Evolutionary conservation across 1,139 yeast species (phyloP), one percentile per base, ranked within the genome.

Genomic region (Taphrina communis): DNA sequence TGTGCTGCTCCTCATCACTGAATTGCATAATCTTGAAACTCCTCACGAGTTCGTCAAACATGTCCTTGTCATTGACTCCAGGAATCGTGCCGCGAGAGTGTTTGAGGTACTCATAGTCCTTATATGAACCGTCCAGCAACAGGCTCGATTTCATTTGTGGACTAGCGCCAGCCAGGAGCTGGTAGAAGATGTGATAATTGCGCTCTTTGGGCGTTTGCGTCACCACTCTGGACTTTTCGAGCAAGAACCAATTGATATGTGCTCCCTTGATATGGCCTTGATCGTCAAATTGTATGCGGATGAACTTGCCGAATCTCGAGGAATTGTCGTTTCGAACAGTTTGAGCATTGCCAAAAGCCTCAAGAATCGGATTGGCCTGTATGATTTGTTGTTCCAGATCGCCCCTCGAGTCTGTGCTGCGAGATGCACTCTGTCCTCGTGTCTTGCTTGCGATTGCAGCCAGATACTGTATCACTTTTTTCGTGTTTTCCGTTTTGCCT

Each of bases 401-500:
- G 8, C 71, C 71, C 61, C 59, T 60, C 14, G 58, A 53, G 41
- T 53, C 58, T 25, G 31, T 25, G 31, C 4, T 25, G 12, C 25
- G 41, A 6, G 58, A 35, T 46, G 73, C 72, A 39, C 71, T 60
- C 11, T 35, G 6, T 7, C n/a, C 41, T 17, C 57, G 14, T 14
- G 41, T 31, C 17, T 11, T 72, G 1, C 83, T 76, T 0, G 94
- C 86, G 52, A 91, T 87, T 6, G 93, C 87, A 0, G 97, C 91
- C 69, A 95, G 82, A 78, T 92, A 94, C 77, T 93, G 98, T 73
- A 95, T 89, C 71, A 94, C 93, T 75, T 90, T 91, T 78, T 94
- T 94, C n/a, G 99, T 94, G 74, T 91, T 94, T 79, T 94, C 99
- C 0, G 99, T 94, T 77, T 94, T 94, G 70, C 99, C 99, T 0